These are phyloP conservation scores for Allomyces macrogynus DNA, from an alignment of 192 early-diverging fungal genomes.

Conservation along the genomic window DNA sequence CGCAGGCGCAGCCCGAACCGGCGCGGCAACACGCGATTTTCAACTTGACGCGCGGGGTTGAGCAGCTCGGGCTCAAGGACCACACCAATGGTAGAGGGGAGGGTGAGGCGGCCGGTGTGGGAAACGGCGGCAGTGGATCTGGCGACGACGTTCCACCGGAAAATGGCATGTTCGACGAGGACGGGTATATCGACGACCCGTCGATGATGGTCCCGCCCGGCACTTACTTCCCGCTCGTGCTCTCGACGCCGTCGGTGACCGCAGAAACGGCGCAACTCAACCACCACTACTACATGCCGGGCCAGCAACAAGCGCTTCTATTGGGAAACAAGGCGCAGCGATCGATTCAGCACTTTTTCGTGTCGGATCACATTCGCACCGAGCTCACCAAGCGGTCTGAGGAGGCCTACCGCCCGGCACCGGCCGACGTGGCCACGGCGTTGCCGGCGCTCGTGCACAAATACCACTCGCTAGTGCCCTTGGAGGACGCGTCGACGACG, in stretches of 20 bases:
- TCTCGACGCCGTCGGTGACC: background rate
- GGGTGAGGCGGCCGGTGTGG: background rate
- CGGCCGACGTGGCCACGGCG: conserved; percentile 9
- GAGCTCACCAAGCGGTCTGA: conserved; percentile 52
- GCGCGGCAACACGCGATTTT: background rate
- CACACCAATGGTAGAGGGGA: background rate
- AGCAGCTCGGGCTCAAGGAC: background rate
- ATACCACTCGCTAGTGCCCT: conserved; percentile 64
- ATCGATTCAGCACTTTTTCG: conserved; percentile 61
- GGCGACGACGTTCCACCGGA: background rate
- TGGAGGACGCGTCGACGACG: conserved; percentile 18
- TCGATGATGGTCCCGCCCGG: background rate
- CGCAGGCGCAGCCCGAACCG: background rate
- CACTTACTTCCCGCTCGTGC: background rate
- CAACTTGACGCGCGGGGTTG: background rate
- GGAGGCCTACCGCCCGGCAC: conserved; percentile 17
- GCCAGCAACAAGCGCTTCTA: conserved; percentile 35
- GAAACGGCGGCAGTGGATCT: background rate
- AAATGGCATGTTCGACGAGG: background rate
- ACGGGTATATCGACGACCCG: background rate
- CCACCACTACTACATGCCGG: conserved; percentile 57
- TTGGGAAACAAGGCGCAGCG: conserved; percentile 16
- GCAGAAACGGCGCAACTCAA: conserved; percentile 27
- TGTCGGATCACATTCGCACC: conserved; percentile 64
- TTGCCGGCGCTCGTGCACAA: conserved; percentile 63